A percentile compares a stretch with the other conserved stretches of the same genome.
Evolutionary conservation across 78 protist genomes (phyloP).

Genomic region (Guillardia theta): DNA sequence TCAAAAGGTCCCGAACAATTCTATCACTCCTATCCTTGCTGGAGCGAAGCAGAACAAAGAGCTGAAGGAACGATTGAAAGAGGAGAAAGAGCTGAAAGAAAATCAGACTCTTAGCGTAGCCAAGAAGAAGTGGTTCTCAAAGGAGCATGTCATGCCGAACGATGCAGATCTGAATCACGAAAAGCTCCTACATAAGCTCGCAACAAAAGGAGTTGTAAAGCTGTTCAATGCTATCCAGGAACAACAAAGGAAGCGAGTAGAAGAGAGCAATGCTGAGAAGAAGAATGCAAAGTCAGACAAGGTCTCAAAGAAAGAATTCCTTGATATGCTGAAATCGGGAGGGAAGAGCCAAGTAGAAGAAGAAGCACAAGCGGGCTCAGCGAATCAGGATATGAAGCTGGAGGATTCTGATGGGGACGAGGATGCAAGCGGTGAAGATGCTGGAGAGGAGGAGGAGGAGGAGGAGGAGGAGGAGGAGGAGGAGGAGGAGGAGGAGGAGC

Average conservation of each 20-base stretch:
- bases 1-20: background rate
- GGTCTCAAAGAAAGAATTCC: background rate
- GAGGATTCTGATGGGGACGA: background rate
- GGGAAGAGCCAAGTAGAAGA: background rate
- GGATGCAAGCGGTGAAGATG: background rate
- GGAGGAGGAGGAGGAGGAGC: conserved; percentile 20
- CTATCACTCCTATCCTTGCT: background rate
- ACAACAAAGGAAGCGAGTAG: background rate
- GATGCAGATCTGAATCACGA: background rate
- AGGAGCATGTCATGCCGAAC: background rate
- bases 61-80: background rate
- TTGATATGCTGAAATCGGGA: background rate
- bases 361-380: background rate
- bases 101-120: background rate
- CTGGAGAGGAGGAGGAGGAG: background rate
- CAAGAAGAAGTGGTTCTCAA: background rate
- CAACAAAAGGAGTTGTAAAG: background rate
- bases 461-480: background rate
- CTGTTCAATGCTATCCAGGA: background rate
- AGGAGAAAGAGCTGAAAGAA: background rate
- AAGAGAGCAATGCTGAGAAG: background rate
- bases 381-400: background rate
- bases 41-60: background rate
- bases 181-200: background rate
- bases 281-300: background rate